Evolutionary conservation across 2,329 filamentous ascomycete genomes (phyloP), one percentile per base, ranked within the genome.

Genomic region (Hymenoscyphus fructigenus): DNA sequence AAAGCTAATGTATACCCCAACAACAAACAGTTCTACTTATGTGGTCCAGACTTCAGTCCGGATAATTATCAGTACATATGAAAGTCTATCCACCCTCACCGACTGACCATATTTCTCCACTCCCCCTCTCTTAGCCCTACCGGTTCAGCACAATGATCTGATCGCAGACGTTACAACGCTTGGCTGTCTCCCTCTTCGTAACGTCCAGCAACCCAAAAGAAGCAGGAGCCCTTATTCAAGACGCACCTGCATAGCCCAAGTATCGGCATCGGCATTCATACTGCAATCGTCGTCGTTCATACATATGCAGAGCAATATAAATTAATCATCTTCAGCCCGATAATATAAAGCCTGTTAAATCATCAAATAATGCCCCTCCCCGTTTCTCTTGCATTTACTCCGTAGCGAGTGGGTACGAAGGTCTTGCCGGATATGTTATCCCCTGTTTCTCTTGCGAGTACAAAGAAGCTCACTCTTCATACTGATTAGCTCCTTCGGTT

Each of bases 291-390:
- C n/a, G 41, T n/a, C 41, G 14, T 7, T 14, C 47, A 53, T 53
- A 53, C 47, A 53, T 53, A 26, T 53, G 47, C 47, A 53, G 23
- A 53, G 47, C 47, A 53, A 53, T 53, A 53, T 53, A 53, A 53
- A 53, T 53, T 53, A 53, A 53, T 26, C 12, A 53, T 12, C 10
- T 14, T 23, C 20, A 26, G 47, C 20, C 47, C 47, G 47, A 53
- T 53, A 53, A 26, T 53, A 26, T 23, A 26, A 53, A 38, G 17
- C 34, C 12, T 36, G 9, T 32, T 32, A 44, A 44, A n/a, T n/a
- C 41, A 44, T 44, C 41, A 44, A 15, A 41, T 14, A 17, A 47
- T 47, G 3, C 12, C 44, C n/a, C 17, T 50, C n/a, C 47, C 47
- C 20, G 9, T 50, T 38, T 38, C 12, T 38, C 34, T 38, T 38